Evolutionary conservation across 495 filamentous ascomycete species (phyloP).

Genomic region (Penicillium goetzii): DNA sequence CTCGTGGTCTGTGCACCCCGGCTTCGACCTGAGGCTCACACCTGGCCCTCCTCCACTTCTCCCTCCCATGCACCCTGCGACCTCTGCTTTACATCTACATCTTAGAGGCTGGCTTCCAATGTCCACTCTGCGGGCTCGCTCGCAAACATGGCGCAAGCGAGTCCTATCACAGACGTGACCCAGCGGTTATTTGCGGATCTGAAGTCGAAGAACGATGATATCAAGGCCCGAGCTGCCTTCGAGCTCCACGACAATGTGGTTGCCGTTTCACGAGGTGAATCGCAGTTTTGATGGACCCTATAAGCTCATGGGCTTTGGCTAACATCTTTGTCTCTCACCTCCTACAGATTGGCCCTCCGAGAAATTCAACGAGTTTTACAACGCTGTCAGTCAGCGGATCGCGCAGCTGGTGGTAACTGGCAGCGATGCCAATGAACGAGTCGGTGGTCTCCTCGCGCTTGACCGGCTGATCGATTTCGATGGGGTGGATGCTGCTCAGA

Average conservation of each 20-base stretch:
- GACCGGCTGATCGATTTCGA: slow-evolving; percentile 94
- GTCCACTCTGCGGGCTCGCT: slow-evolving; percentile 48
- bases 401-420: slow-evolving; percentile 75
- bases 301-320: slow-evolving; percentile 12
- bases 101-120: slow-evolving; percentile 50
- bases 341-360: slow-evolving; percentile 71
- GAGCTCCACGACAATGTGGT: slow-evolving; percentile 57
- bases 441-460: slow-evolving; percentile 89
- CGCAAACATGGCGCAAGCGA: slow-evolving; percentile 55
- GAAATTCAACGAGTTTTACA: slow-evolving; percentile 79
- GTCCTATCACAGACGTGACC: slow-evolving; percentile 51
- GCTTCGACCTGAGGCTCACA: slow-evolving; percentile 32
- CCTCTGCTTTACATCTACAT: slow-evolving; percentile 38
- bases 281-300: neutral
- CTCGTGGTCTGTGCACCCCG: slow-evolving; percentile 32
- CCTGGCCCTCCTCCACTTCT: slow-evolving; percentile 24
- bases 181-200: slow-evolving; percentile 55
- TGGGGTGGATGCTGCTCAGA: slow-evolving; percentile 89
- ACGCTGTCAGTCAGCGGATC: slow-evolving; percentile 74
- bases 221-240: slow-evolving; percentile 52
- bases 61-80: slow-evolving; percentile 33
- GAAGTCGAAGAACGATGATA: slow-evolving; percentile 59
- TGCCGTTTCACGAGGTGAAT: slow-evolving; percentile 53
- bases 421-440: slow-evolving; percentile 80
- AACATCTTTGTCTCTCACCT: slow-evolving; percentile 2